Base-by-base conservation (phyloP, 1,284 basidiomycete species). In the Gomphus bonarii region DNA sequence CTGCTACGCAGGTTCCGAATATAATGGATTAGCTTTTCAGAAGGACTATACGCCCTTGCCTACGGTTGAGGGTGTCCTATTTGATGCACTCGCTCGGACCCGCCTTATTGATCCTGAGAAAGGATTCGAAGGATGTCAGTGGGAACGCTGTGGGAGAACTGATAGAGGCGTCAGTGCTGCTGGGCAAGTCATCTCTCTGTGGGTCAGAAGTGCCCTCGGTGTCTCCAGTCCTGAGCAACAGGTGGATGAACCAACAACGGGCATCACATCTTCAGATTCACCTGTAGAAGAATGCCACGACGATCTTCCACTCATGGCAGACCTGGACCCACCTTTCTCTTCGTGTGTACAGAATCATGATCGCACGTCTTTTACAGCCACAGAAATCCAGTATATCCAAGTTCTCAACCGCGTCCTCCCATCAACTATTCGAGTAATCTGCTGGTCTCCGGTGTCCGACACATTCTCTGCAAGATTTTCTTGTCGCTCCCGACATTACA, bases 141-240 rank as follows among this genome's bases (percentile, higher is more conserved):
- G 92, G 82, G 85, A 88, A 65, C 77, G 85, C 59, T 98, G 95
- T 70, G 95, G 95, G 11, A 73, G 97, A 63, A 99, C 95, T 25
- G 95, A 99, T 74, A 78, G 86, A 38, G 95, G 97, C 0, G 95
- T 99, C 51, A 95, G 91, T 66, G 92, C 90, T 43, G 91, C 90
- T 6, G 94, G 93, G 1, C 95, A 99, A 69, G 95, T 99, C 36
- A 78, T 98, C 43, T 91, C 90, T 54, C 75, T 99, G 1, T 95
- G 91, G 88, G 81, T 95, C 16, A 73, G 91, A 61, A 91, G 88
- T 67, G 20, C 18, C 33, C 53, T 54, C 54, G 60, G n/a, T 20
- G 50, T 31, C 55, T 25, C 28, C 5, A 25, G 25, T 18, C n/a
- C 12, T 7, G n/a, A 53, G n/a, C 50, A 53, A 38, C 28, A n/a